Evolutionary conservation across 306 rosid species (phyloP), one percentile per base, ranked within the genome.

Genomic region (Elaeagnus macrophylla): DNA sequence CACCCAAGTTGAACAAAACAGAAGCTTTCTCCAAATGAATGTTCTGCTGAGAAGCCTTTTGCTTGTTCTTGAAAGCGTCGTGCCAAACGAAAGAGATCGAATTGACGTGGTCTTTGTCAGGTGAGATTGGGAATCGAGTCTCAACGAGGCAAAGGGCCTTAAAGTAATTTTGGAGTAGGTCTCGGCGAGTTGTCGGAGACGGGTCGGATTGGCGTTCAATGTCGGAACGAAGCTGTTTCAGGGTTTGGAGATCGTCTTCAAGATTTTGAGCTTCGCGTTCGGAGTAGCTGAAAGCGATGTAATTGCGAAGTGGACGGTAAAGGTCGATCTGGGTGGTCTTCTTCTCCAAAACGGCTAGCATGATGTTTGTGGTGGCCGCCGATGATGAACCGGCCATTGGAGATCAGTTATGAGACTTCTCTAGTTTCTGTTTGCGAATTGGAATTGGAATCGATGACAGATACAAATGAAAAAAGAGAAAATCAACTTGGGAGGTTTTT

Each of bases 211-310:
- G 79, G 60, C 95, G 95, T 55, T 91, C 96, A 46, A 91, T 0
- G 47, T 91, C 99, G 65, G 89, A 71, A 50, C 99, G 95, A 51
- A 70, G 72, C 40, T 84, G 83, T 53, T 84, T 91, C 1, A 91
- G 85, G 79, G 85, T 82, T 82, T 91, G 87, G 67, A 91, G 95
- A 60, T 91, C 99, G 68, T 91, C 96, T 39, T 91, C 99, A 46
- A 84, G 76, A 77, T 80, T 87, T 45, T 87, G 96, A 8, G 99
- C 96, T 36, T 91, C 96, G 54, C 96, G 95, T 43, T 91, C 99
- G n/a, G 99, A 91, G 85, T 91, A 91, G 60, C 84, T 77, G 80
- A 76, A 82, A 11, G 85, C 75, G 59, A 91, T 74, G 78, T 66
- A 91, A 57, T 84, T 91, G 80, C 99, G 96, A 7, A 91, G 89